Evolutionary conservation across 2,329 filamentous ascomycete genomes (phyloP), one percentile per base, ranked within the genome.

Genomic region (Emericellopsis cladophorae): DNA sequence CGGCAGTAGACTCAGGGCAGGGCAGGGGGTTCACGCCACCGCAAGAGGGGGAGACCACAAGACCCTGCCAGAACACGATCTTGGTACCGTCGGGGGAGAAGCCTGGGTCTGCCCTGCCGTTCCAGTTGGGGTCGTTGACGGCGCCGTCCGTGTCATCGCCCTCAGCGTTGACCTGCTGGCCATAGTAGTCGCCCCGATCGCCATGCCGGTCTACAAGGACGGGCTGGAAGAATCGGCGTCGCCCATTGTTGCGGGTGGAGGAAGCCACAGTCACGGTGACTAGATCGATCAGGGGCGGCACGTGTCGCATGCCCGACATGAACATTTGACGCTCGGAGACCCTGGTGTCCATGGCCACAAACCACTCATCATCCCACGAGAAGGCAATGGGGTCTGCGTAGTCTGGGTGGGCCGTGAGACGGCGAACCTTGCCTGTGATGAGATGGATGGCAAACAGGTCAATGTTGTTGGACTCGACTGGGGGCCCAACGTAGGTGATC

Each of bases 81-180:
- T 52, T 47, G 0, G 64, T 69, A 5, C 59, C 57, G 44, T 70
- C 67, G 2, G 47, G 53, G 2, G 60, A 64, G 36, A 54, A 66
- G 1, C 49, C 52, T 3, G 64, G 68, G 46, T 70, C 67, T 5
- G 67, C 68, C 10, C 53, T 50, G 4, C 54, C 67, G 46, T 70
- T 70, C 68, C 68, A 70, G 22, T 66, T 56, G 0, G 66, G 60
- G 40, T 70, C 65, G 40, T 65, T 62, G n/a, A 64, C 43, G 40
- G 50, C 57, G 1, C 62, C 63, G 14, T 45, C 45, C 22, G 46
- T 57, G 4, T 51, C 54, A 16, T 59, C 51, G 2, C 57, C 58
- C 1, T 44, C 62, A 1, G 48, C 56, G 36, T 70, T 70, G 42
- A 68, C 46, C 41, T 53, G 52, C 46, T 66, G 65, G 4, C 67